phyloP scores from a whole-genome alignment of 192 early-diverging fungal genomes.

The Coemansia interrupta region DNA sequence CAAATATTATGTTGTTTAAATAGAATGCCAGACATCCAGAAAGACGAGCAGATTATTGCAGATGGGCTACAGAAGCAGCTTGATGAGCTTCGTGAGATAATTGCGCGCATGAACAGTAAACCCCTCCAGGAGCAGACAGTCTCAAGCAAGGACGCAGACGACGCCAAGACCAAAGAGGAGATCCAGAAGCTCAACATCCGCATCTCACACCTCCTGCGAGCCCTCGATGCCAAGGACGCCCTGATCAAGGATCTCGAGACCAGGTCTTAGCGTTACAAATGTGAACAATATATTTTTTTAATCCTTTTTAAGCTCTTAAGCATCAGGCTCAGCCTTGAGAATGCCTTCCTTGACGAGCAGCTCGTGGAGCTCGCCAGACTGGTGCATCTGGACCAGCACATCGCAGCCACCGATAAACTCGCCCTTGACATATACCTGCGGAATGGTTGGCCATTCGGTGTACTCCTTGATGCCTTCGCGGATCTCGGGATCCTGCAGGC shows the following conservation, averaged over 20 bases:
- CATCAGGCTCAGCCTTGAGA: slow-evolving; percentile 28
- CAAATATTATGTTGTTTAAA: neutral
- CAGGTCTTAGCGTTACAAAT: neutral
- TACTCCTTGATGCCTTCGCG: slow-evolving; percentile 94
- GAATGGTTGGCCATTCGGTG: slow-evolving; percentile 90
- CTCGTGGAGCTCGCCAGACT: slow-evolving; percentile 83
- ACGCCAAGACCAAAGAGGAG: slow-evolving; percentile 9
- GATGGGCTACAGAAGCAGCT: slow-evolving; percentile 39
- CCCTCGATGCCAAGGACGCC: slow-evolving; percentile 32
- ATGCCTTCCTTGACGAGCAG: slow-evolving; percentile 75
- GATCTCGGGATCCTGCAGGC: slow-evolving; percentile 86
- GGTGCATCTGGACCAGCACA: slow-evolving; percentile 84
- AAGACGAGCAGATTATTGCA: slow-evolving; percentile 4
- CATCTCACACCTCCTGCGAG: slow-evolving; percentile 34
- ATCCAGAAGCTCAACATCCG: slow-evolving; percentile 27
- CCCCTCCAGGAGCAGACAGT: neutral
- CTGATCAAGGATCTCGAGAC: slow-evolving; percentile 14
- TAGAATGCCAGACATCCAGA: neutral
- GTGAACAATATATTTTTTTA: slow-evolving; percentile 7
- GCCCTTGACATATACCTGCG: slow-evolving; percentile 93
- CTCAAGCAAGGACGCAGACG: neutral
- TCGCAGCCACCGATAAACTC: slow-evolving; percentile 95
- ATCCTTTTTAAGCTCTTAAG: slow-evolving; percentile 28
- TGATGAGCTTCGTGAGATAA: slow-evolving; percentile 30
- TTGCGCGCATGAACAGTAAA: slow-evolving; percentile 3